Evolutionary conservation across 1,284 basidiomycete genomes (phyloP).

Genomic region (Ceratobasidium sp.): DNA sequence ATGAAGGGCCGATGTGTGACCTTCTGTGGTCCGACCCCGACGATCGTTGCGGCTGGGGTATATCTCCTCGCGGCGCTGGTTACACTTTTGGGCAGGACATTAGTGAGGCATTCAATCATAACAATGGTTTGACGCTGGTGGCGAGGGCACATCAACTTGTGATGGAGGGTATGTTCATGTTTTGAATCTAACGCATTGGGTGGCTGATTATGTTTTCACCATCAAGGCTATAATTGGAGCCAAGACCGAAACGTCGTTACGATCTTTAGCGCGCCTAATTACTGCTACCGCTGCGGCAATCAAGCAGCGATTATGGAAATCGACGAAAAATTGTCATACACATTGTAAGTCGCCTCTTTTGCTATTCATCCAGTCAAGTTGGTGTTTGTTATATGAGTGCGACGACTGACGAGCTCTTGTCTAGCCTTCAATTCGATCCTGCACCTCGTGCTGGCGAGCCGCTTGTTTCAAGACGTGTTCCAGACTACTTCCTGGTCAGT

Average conservation of each 20-base stretch:
- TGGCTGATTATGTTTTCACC: constrained; percentile 17
- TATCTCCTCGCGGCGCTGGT: constrained; percentile 97
- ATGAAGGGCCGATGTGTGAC: constrained; percentile 99
- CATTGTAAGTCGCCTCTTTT: constrained; percentile 70
- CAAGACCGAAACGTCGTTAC: constrained; percentile 99
- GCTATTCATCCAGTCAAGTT: not conserved
- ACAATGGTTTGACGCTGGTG: constrained; percentile 97
- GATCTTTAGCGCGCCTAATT: constrained; percentile 99
- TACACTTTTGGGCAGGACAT: constrained; percentile 99
- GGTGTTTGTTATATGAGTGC: not conserved
- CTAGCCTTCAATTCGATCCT: constrained; percentile 98
- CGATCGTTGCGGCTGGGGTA: constrained; percentile 99
- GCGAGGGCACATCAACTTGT: constrained; percentile 96
- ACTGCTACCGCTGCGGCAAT: constrained; percentile 99
- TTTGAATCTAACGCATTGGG: constrained; percentile 37
- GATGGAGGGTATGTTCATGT: constrained; percentile 83
- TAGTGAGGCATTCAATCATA: constrained; percentile 97
- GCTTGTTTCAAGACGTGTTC: constrained; percentile 96
- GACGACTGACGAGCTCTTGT: constrained; percentile 50
- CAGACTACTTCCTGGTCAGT: constrained; percentile 92
- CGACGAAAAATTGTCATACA: constrained; percentile 97
- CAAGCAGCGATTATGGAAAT: constrained; percentile 99
- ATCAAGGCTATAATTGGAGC: constrained; percentile 89
- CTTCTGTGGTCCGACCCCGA: constrained; percentile 99
- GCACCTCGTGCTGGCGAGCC: constrained; percentile 98